These are phyloP conservation scores for Acanthamoeba healyi DNA, from an alignment of 208 protist species.

Conservation along the genomic window DNA sequence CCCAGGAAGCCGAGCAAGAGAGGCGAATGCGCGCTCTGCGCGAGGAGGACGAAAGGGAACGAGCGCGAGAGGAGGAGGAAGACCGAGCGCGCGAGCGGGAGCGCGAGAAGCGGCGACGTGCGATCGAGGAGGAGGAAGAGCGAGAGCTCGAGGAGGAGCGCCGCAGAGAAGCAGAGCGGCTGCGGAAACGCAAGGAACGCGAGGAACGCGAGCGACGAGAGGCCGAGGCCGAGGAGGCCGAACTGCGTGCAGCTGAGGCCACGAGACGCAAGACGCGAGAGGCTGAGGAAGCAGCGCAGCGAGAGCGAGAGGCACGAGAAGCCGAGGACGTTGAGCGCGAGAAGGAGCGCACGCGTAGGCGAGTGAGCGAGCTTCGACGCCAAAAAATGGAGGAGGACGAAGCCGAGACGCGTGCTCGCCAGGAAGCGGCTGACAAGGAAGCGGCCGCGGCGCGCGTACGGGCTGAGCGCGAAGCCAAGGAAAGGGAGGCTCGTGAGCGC, in stretches of 20 bases:
- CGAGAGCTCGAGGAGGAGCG: background rate
- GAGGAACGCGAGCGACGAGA: background rate
- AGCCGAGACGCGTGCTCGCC: background rate
- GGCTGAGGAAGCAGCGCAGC: background rate
- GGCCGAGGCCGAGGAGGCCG: background rate
- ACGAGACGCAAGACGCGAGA: background rate
- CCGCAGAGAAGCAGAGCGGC: too few relatives aligned
- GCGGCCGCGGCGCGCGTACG: background rate
- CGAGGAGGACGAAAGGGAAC: background rate
- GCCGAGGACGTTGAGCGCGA: conserved; percentile 24
- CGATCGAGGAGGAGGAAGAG: background rate
- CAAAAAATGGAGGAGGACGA: conserved; percentile 13
- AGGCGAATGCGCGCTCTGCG: background rate
- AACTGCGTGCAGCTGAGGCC: background rate
- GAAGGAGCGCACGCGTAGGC: background rate
- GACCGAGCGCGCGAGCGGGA: background rate
- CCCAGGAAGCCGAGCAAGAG: background rate
- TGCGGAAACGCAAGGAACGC: background rate
- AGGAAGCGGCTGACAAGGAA: background rate
- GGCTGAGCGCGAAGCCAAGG: background rate
- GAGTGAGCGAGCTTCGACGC: background rate
- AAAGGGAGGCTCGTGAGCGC: background rate
- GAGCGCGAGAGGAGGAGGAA: background rate
- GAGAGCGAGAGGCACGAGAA: background rate
- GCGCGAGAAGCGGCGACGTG: background rate